phyloP scores from a whole-genome alignment of 768 basidiomycete species.

The Russula sp. region DNA sequence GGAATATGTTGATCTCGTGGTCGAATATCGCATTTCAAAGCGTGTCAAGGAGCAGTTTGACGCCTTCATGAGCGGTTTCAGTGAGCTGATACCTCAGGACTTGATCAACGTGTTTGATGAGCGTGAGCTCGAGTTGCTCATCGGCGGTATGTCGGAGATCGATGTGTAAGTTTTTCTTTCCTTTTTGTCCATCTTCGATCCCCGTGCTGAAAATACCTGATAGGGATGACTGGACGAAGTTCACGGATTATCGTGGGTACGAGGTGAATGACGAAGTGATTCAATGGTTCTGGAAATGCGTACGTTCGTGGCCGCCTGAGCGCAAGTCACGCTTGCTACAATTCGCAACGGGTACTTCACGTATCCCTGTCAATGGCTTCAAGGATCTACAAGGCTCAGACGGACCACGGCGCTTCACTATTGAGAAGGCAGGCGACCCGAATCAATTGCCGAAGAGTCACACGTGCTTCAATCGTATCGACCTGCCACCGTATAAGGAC shows the following conservation, averaged over 20 bases:
- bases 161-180: constrained; percentile 68
- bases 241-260: constrained; percentile 97
- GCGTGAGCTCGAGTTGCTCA: constrained; percentile 91
- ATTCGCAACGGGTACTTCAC: constrained; percentile 94
- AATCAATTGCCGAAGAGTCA: constrained; percentile 95
- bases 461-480: constrained; percentile 94
- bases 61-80: constrained; percentile 99
- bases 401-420: constrained; percentile 93
- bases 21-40: constrained; percentile 95
- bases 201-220: not conserved
- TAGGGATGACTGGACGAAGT: constrained; percentile 97
- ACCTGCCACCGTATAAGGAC: constrained; percentile 96
- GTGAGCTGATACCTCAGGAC: constrained; percentile 97
- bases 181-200: not conserved
- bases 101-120: constrained; percentile 98
- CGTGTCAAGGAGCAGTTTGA: constrained; percentile 99
- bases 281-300: constrained; percentile 99
- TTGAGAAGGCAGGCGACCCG: constrained; percentile 97
- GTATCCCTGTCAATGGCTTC: constrained; percentile 98
- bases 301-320: constrained; percentile 96
- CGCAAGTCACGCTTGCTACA: constrained; percentile 94
- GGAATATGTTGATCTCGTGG: constrained; percentile 90
- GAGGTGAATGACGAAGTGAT: constrained; percentile 94
- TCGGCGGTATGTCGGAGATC: constrained; percentile 99
- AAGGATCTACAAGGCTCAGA: constrained; percentile 98